Evolutionary conservation across 1,284 basidiomycete genomes (phyloP).

Genomic region (Puccinia polysora): DNA sequence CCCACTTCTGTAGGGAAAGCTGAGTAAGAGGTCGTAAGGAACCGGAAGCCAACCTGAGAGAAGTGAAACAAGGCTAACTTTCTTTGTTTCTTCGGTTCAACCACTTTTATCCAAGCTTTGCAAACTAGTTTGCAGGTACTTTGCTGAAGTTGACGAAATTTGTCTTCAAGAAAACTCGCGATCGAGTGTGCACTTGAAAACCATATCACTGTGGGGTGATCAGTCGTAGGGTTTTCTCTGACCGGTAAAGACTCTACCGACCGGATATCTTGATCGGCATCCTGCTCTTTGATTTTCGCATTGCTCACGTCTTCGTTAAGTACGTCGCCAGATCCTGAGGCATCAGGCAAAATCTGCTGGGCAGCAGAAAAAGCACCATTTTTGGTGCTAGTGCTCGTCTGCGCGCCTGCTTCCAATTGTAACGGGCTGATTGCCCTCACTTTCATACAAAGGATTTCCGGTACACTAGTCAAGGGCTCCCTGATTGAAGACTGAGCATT

Average conservation of each 20-base stretch:
- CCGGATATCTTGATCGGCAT: neutral
- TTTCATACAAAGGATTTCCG: no score
- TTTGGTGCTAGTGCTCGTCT: no score
- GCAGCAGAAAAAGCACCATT: no score
- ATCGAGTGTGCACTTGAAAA: slow-evolving; percentile 37
- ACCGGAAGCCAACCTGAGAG: neutral
- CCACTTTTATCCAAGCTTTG: slow-evolving; percentile 58
- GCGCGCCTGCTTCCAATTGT: no score
- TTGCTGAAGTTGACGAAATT: slow-evolving; percentile 56
- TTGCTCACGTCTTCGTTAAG: neutral
- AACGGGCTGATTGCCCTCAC: no score
- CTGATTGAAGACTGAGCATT: no score
- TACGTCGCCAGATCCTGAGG: neutral
- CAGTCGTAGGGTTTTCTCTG: slow-evolving; percentile 26
- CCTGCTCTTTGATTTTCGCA: neutral
- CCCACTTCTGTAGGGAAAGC: slow-evolving; percentile 58
- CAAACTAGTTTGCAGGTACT: slow-evolving; percentile 58
- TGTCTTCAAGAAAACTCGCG: slow-evolving; percentile 51
- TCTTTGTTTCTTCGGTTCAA: slow-evolving; percentile 60
- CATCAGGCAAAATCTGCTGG: neutral
- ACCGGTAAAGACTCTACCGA: neutral
- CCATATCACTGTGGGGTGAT: slow-evolving; percentile 44
- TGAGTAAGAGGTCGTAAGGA: slow-evolving; percentile 22
- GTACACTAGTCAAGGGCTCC: no score
- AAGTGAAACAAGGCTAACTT: slow-evolving; percentile 48